phyloP scores from a whole-genome alignment of 371 early-diverging fungal genomes.

The Coemansia linderi region DNA sequence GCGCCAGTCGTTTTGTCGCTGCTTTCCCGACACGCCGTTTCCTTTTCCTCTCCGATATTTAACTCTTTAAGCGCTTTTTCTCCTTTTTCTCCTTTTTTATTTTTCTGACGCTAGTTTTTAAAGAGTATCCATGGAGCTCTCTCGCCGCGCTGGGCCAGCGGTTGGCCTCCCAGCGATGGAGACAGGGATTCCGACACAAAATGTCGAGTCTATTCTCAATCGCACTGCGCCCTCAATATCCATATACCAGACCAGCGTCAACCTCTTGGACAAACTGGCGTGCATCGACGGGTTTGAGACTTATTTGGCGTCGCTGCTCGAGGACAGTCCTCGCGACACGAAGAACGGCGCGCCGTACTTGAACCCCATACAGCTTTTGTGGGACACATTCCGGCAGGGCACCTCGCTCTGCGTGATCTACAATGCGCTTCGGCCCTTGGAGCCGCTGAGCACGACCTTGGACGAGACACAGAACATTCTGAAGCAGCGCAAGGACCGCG shows the following conservation, averaged over 20 bases:
- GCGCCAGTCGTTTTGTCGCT: conserved; percentile 5
- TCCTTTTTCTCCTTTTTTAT: conserved; percentile 7
- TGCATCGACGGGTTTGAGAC: conserved; percentile 53
- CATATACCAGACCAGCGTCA: conserved; percentile 54
- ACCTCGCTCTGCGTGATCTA: conserved; percentile 80
- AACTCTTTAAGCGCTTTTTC: background rate
- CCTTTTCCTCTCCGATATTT: conserved; percentile 1
- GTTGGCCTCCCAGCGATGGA: conserved; percentile 30
- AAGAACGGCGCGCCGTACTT: conserved; percentile 36
- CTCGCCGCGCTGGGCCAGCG: conserved; percentile 23
- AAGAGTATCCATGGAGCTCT: conserved; percentile 28
- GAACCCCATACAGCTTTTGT: conserved; percentile 86
- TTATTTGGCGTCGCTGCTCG: conserved; percentile 45
- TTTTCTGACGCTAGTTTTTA: background rate
- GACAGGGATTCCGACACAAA: conserved; percentile 43
- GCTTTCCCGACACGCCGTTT: background rate
- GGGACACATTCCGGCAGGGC: conserved; percentile 88
- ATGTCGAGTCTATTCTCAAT: conserved; percentile 50
- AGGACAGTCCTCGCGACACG: conserved; percentile 30
- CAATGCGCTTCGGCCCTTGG: conserved; percentile 71
- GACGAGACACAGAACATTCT: conserved; percentile 58
- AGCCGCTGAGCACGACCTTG: conserved; percentile 57
- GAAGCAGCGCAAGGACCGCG: conserved; percentile 64
- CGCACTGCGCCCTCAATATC: conserved; percentile 53
- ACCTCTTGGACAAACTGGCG: conserved; percentile 54